Percentiles rank a stretch among this genome's conserved stretches.
Evolutionary conservation across 176 grass and related monocot genomes (phyloP).

Genomic region (Aegilops sharonensis): DNA sequence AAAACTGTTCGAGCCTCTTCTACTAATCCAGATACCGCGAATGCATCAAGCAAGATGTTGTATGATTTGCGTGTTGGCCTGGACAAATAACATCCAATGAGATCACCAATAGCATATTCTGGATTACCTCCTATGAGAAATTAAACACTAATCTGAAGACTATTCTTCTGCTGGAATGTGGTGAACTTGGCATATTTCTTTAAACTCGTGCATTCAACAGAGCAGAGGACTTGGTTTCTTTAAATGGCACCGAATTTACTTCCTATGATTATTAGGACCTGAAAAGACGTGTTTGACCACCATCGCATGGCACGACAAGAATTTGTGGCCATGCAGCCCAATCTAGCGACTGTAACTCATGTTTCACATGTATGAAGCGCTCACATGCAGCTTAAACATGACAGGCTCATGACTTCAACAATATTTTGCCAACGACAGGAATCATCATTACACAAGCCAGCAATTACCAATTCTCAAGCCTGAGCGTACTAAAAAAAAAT

Average conservation of each 20-base stretch:
- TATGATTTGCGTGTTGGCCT: constrained; percentile 93
- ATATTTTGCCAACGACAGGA: constrained; percentile 9
- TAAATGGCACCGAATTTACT: no score
- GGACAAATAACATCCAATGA: not conserved
- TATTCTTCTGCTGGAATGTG: no score
- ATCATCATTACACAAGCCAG: not conserved
- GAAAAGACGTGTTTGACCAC: no score
- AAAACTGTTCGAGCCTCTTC: constrained; percentile 85
- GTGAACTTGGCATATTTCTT: no score
- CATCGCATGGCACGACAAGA: not conserved
- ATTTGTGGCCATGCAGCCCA: not conserved
- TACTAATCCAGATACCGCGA: constrained; percentile 94
- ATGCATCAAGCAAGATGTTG: constrained; percentile 95
- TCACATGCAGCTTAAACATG: constrained; percentile 10
- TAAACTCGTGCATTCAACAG: no score
- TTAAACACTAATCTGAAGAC: no score
- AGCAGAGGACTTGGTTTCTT: no score
- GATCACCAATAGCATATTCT: no score
- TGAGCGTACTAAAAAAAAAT: constrained; percentile 22
- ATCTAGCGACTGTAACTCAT: not conserved
- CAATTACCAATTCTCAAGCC: not conserved
- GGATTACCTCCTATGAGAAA: no score
- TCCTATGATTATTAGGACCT: no score
- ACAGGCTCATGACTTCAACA: not conserved
- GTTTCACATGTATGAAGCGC: not conserved